A percentile compares a stretch with the other conserved stretches of the same genome.
Conservation (phyloP, 345 rosid species). For the Citrus glauca region DNA sequence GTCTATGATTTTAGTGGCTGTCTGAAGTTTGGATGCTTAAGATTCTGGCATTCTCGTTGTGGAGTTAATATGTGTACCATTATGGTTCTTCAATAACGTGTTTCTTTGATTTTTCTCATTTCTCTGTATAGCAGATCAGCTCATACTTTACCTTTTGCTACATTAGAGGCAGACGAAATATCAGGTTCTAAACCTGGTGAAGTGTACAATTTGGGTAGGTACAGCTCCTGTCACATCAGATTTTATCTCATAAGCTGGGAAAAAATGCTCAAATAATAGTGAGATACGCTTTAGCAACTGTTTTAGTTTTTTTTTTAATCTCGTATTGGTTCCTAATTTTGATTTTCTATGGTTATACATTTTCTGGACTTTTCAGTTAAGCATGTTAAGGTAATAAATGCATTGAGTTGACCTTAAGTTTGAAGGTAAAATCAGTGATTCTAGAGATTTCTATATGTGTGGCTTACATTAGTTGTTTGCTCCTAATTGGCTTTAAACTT, state of each 20-base stretch:
- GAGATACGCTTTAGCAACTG: background rate
- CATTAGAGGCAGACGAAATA: conserved; percentile 71
- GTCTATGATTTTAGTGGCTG: background rate
- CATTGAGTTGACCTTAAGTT: background rate
- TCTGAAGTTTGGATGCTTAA: background rate
- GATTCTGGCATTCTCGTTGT: background rate
- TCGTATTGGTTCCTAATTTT: background rate
- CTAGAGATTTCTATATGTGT: background rate
- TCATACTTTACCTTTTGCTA: conserved; percentile 80
- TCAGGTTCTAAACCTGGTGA: conserved; percentile 85
- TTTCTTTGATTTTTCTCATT: background rate
- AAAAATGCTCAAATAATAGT: background rate
- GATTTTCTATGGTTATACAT: background rate
- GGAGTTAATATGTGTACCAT: background rate
- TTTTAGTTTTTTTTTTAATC: background rate
- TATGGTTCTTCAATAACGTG: background rate
- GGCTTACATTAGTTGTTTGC: background rate
- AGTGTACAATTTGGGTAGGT: conserved; percentile 82
- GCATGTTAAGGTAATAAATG: background rate
- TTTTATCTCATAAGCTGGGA: background rate
- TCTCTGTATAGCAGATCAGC: conserved; percentile 42
- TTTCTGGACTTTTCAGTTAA: background rate
- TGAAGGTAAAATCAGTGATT: background rate
- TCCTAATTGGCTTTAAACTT: background rate
- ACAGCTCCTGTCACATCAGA: background rate